Percentiles rank a stretch among this genome's conserved stretches.
Evolutionary conservation across 345 rosid species (phyloP).

Genomic region (Boechera retrofracta): DNA sequence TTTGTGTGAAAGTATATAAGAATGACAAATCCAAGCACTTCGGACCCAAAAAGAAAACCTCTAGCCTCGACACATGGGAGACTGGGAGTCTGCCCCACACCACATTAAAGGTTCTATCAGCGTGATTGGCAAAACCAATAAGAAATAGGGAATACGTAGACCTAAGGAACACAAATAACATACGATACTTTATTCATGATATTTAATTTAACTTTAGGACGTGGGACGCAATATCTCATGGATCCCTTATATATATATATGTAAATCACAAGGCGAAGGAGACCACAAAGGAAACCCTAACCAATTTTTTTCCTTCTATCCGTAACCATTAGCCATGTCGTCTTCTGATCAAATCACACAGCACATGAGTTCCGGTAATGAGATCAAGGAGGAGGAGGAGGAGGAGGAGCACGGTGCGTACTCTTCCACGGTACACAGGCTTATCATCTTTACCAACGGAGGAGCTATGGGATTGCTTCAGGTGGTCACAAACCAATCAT

Average conservation of each 20-base stretch:
- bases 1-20: no score
- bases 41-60: no score
- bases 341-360: neutral
- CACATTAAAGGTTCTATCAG: neutral
- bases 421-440: slow-evolving; percentile 21
- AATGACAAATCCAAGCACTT: no score
- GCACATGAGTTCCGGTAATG: neutral
- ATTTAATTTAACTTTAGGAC: neutral
- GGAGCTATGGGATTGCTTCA: slow-evolving; percentile 25
- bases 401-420: neutral
- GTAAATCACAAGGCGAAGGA: neutral
- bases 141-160: neutral
- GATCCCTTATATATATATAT: neutral
- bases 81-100: neutral
- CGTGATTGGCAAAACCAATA: neutral
- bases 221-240: neutral
- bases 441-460: neutral
- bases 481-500: neutral
- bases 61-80: neutral
- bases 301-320: neutral
- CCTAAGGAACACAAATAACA: neutral
- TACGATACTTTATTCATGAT: neutral
- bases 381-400: neutral
- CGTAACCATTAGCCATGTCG: neutral
- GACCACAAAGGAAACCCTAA: neutral